These are phyloP conservation scores for Monosporascus sp. DNA, from an alignment of 2,329 filamentous ascomycete genomes.

Conservation along the genomic window DNA sequence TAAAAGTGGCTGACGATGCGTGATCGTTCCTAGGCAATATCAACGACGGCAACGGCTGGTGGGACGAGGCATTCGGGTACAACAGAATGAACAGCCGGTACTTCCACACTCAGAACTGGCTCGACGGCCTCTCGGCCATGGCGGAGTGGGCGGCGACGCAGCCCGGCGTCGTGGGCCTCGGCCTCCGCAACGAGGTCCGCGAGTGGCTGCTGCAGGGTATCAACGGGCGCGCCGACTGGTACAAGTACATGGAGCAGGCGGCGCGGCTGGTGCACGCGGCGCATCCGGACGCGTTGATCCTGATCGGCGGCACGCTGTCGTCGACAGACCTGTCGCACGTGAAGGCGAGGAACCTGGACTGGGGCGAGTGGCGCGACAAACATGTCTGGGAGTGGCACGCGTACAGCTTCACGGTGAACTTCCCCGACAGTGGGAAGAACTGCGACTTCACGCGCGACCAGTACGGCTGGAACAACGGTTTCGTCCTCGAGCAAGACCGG, in stretches of 20 bases:
- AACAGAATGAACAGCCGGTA: slow-evolving; percentile 44
- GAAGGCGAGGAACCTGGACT: slow-evolving; percentile 36
- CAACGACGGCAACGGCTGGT: slow-evolving; percentile 57
- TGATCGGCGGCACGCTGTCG: slow-evolving; percentile 50
- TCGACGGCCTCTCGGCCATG: slow-evolving; percentile 46
- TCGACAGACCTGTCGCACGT: slow-evolving; percentile 48
- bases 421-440: slow-evolving; percentile 33
- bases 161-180: slow-evolving; percentile 49
- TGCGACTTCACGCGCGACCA: slow-evolving; percentile 38
- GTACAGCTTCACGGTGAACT: slow-evolving; percentile 51
- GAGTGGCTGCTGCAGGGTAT: slow-evolving; percentile 41
- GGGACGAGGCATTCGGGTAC: slow-evolving; percentile 47
- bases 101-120: slow-evolving; percentile 51
- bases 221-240: slow-evolving; percentile 46
- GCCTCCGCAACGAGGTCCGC: slow-evolving; percentile 55
- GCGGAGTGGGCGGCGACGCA: slow-evolving; percentile 43
- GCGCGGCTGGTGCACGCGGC: slow-evolving; percentile 45
- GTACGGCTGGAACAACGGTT: slow-evolving; percentile 46
- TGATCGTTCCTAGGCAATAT: slow-evolving; percentile 28
- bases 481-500: slow-evolving; percentile 44
- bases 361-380: slow-evolving; percentile 42
- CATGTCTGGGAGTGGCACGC: slow-evolving; percentile 58
- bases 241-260: slow-evolving; percentile 41
- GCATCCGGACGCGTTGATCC: slow-evolving; percentile 47
- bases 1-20: no score